Percentiles rank a stretch among this genome's conserved stretches.
Conservation (phyloP, 164 flowering plant genomes). For the Akebia trifoliata region DNA sequence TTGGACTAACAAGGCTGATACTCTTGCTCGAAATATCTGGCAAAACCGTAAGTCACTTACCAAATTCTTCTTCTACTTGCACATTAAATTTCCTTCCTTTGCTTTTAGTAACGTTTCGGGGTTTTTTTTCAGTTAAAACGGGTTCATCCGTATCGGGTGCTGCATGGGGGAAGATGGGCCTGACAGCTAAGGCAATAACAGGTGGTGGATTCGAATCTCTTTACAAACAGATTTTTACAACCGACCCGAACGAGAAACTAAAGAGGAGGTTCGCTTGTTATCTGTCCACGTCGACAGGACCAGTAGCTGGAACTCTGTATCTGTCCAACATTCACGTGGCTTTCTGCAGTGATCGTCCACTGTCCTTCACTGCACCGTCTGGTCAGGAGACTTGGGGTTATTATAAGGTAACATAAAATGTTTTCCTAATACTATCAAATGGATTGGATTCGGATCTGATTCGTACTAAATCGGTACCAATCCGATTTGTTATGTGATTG, state of each 20-base stretch:
- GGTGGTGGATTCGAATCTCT: constrained; percentile 61
- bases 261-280: too few relatives aligned
- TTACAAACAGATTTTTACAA: constrained; percentile 43
- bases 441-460: too few relatives aligned
- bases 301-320: constrained; percentile 8
- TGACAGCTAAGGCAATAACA: constrained; percentile 45
- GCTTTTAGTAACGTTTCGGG: not conserved
- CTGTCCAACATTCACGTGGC: not conserved
- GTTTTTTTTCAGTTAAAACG: constrained; percentile 41
- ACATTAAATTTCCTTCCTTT: too few relatives aligned
- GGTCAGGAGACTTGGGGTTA: too few relatives aligned
- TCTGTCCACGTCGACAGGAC: too few relatives aligned
- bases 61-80: not conserved
- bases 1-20: constrained; percentile 38
- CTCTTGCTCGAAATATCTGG: constrained; percentile 44
- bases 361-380: too few relatives aligned
- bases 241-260: constrained; percentile 41
- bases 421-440: too few relatives aligned
- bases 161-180: constrained; percentile 56
- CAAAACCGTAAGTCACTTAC: constrained; percentile 28
- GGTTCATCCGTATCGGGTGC: constrained; percentile 48
- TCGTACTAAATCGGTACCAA: too few relatives aligned
- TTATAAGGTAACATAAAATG: too few relatives aligned
- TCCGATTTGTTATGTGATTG: too few relatives aligned
- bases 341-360: too few relatives aligned